Conservation (phyloP, 305 asterid species). For the Rubia occidens region DNA sequence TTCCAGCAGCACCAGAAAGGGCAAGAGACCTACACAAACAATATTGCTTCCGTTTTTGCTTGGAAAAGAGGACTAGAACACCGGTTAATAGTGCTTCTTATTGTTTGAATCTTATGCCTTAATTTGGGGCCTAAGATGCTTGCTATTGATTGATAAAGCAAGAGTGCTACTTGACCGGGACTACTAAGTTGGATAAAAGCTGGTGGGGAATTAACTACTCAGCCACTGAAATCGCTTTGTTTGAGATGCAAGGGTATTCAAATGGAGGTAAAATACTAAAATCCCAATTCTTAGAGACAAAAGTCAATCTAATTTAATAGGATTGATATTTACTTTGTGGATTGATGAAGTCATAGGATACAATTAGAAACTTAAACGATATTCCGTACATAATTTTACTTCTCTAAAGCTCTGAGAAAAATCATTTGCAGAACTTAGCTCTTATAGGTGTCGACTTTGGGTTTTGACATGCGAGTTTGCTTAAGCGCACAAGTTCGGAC, state of each 20-base stretch:
- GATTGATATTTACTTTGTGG: too few species aligned
- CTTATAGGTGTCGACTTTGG: slow-evolving; percentile 77
- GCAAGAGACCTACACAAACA: slow-evolving; percentile 86
- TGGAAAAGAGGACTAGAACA: slow-evolving; percentile 89
- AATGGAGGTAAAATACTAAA: slow-evolving; percentile 43
- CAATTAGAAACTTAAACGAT: neutral
- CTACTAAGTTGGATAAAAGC: slow-evolving; percentile 60
- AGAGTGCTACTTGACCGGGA: too few species aligned
- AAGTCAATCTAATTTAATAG: neutral
- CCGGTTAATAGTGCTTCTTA: slow-evolving; percentile 35
- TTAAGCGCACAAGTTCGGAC: slow-evolving; percentile 86
- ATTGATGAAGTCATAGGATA: neutral
- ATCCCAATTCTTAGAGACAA: neutral
- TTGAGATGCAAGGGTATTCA: slow-evolving; percentile 94
- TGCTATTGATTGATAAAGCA: neutral
- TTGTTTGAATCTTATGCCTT: neutral
- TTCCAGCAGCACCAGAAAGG: slow-evolving; percentile 80
- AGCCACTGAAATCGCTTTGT: slow-evolving; percentile 76
- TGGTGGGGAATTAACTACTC: slow-evolving; percentile 84
- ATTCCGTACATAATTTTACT: too few species aligned
- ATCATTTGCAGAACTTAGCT: slow-evolving; percentile 50
- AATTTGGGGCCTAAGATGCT: neutral
- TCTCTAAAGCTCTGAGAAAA: neutral
- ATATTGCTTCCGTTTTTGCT: slow-evolving; percentile 90
- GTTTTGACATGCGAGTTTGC: slow-evolving; percentile 84